These are phyloP conservation scores for Cryptococcus depauperatus DNA, from an alignment of 1,284 basidiomycete genomes.

Conservation along the genomic window DNA sequence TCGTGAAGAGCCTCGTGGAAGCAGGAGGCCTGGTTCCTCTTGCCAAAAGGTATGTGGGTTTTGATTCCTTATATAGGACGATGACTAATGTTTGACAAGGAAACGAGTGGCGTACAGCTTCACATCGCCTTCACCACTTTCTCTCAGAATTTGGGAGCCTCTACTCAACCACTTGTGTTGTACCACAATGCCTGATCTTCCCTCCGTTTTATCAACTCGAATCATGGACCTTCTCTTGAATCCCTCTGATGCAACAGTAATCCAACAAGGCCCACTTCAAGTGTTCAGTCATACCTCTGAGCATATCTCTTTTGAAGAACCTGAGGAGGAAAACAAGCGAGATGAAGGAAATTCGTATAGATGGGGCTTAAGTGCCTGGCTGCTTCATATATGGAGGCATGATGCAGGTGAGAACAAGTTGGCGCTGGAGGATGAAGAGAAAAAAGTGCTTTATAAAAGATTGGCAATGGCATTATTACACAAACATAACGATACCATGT, in stretches of 20 bases:
- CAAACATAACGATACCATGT: slow-evolving; percentile 16
- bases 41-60: slow-evolving; percentile 59
- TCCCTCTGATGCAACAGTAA: too few species aligned
- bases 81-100: slow-evolving; percentile 35
- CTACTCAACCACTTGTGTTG: slow-evolving; percentile 57
- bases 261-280: background rate
- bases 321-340: background rate
- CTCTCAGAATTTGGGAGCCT: slow-evolving; percentile 61
- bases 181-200: slow-evolving; percentile 53
- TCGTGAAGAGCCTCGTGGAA: slow-evolving; percentile 57
- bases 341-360: slow-evolving; percentile 10
- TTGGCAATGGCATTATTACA: slow-evolving; percentile 7
- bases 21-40: slow-evolving; percentile 65
- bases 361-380: slow-evolving; percentile 21
- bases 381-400: slow-evolving; percentile 14
- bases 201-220: slow-evolving; percentile 50
- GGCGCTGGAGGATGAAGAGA: slow-evolving; percentile 8
- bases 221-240: slow-evolving; percentile 48
- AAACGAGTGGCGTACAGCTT: slow-evolving; percentile 48
- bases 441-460: slow-evolving; percentile 5
- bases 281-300: background rate
- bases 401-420: background rate
- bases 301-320: background rate
- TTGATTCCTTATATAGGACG: background rate
- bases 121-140: slow-evolving; percentile 49